phyloP scores from a whole-genome alignment of 805 yeast species.

The Wickerhamiella nectarea region DNA sequence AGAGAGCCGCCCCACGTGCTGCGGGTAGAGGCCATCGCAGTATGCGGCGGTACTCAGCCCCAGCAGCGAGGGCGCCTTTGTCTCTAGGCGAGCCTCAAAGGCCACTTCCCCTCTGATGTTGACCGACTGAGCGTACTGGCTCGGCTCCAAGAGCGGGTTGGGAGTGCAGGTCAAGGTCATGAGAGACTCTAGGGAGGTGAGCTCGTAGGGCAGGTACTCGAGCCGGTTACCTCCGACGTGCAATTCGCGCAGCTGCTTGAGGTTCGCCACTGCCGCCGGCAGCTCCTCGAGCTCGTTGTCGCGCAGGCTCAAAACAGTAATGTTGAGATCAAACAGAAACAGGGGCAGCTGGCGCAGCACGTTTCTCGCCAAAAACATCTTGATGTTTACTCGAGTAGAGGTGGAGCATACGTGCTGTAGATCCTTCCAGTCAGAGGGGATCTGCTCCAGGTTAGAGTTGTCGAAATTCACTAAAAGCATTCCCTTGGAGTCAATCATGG shows the following conservation, averaged over 20 bases:
- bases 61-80: neutral
- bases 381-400: slow-evolving; percentile 16
- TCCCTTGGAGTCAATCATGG: slow-evolving; percentile 1
- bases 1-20: neutral
- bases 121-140: neutral
- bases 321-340: slow-evolving; percentile 23
- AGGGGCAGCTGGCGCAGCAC: slow-evolving; percentile 20
- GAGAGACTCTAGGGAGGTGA: slow-evolving; percentile 21
- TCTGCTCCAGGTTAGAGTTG: slow-evolving; percentile 17
- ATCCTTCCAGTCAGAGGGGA: slow-evolving; percentile 28
- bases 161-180: slow-evolving; percentile 26
- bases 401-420: slow-evolving; percentile 21
- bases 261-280: slow-evolving; percentile 25
- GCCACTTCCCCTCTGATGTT: neutral
- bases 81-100: neutral
- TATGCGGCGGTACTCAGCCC: neutral
- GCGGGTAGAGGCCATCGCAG: neutral
- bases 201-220: slow-evolving; percentile 26
- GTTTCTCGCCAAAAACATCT: slow-evolving; percentile 24
- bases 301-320: slow-evolving; percentile 27
- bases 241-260: slow-evolving; percentile 24
- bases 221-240: slow-evolving; percentile 27
- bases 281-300: slow-evolving; percentile 23
- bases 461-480: slow-evolving; percentile 14
- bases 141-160: slow-evolving; percentile 22